Base-by-base conservation (phyloP, 2,329 filamentous ascomycete genomes). In the Pseudocercospora macadamiae region DNA sequence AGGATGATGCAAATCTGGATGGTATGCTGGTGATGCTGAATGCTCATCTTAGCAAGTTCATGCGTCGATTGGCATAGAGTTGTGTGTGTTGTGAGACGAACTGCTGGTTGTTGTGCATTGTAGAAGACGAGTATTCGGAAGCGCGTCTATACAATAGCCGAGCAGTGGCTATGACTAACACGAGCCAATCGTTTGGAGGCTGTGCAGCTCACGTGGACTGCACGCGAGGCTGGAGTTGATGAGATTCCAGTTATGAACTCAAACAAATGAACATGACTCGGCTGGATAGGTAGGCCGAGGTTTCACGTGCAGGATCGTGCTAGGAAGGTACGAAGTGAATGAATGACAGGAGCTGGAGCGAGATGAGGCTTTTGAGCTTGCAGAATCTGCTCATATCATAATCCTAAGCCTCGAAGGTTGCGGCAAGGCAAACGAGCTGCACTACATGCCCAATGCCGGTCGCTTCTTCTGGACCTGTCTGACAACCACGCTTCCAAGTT, bases 1-100 rank as follows among this genome's bases (percentile, higher is more conserved):
- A 66, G 60, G 51, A 67, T 66, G 58, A 67, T 65, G 58, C 59
- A 64, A 42, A 66, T 60, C 21, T 56, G 62, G 59, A 56, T 62
- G 49, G 55, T 51, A 34, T 32, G 55, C 23, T 37, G 26, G 48
- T 53, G 51, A 16, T 61, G 44, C 23, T 63, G 59, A 54, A 63
- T 53, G 54, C 58, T 64, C 63, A 68, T 68, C 39, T 52, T 59
- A 55, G 61, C 51, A 36, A 34, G 30, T 51, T 51, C 61, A 63
- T 63, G 51, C 51, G 26, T 23, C 36, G 36, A 42, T 30, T 18
- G 18, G 16, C 30, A 9, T 49, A 14, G 47, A 54, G 19, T 32
- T 45, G 48, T 26, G 14, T n/a, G 28, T 44, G n/a, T 4, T 9
- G 44, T 9, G 9, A 32, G 28, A 6, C 28, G 28, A 32, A 32